Conservation (phyloP, 805 yeast species). For the Millerozyma acaciae region DNA sequence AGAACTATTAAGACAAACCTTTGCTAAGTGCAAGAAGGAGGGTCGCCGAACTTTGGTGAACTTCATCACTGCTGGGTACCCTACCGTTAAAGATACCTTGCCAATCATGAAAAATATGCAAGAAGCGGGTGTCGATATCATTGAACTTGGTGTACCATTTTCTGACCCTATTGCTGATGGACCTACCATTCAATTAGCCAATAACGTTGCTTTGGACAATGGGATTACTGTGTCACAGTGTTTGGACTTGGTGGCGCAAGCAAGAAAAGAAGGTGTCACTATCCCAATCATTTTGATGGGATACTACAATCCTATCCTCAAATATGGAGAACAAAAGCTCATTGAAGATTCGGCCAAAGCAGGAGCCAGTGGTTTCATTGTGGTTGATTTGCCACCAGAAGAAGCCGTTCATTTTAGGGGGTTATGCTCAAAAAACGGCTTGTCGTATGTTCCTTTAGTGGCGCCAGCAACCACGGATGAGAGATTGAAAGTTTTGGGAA, state of each 20-base stretch:
- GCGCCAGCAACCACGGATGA: conserved; percentile 97
- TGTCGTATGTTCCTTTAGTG: conserved; percentile 87
- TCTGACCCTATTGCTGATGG: conserved; percentile 99
- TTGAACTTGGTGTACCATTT: conserved; percentile 94
- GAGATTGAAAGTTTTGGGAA: conserved; percentile 70
- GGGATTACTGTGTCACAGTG: conserved; percentile 71
- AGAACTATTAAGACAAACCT: conserved; percentile 53
- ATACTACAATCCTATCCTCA: conserved; percentile 90
- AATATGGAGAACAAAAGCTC: conserved; percentile 83
- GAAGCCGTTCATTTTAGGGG: conserved; percentile 87
- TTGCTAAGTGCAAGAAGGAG: conserved; percentile 55
- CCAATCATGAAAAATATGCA: conserved; percentile 86
- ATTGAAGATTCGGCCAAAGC: conserved; percentile 75
- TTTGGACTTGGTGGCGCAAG: conserved; percentile 66
- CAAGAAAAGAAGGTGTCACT: conserved; percentile 79
- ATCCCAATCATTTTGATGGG: conserved; percentile 95
- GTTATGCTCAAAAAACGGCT: conserved; percentile 59
- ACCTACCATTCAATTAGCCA: conserved; percentile 90
- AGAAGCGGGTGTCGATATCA: conserved; percentile 91
- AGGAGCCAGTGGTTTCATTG: conserved; percentile 92
- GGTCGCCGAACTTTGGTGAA: conserved; percentile 86
- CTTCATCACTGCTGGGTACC: conserved; percentile 92
- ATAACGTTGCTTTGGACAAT: conserved; percentile 75
- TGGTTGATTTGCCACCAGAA: conserved; percentile 97
- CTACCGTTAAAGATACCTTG: conserved; percentile 81